Evolutionary conservation across 129 eudicot genomes (phyloP).

Genomic region (Chrysanthemum makinoi): DNA sequence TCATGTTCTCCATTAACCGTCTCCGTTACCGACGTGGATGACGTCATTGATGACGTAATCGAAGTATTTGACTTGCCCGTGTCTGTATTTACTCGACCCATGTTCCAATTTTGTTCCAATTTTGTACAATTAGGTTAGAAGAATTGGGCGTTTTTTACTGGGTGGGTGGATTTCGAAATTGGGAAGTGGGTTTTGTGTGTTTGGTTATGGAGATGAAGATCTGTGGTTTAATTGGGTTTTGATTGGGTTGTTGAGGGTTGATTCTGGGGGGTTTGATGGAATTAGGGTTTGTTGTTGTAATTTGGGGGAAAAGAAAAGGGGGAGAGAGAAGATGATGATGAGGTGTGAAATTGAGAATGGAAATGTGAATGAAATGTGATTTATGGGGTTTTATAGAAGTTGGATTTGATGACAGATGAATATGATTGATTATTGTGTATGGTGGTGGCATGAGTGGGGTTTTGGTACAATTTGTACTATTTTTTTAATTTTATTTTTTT

Average conservation of each 20-base stretch:
- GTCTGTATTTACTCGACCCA: constrained; percentile 48
- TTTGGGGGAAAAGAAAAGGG: neutral
- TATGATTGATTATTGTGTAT: too few species aligned
- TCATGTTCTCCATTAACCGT: constrained; percentile 79
- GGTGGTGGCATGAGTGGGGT: neutral
- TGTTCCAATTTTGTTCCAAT: constrained; percentile 27
- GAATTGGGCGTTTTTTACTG: neutral
- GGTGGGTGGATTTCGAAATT: neutral
- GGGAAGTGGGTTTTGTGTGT: too few species aligned
- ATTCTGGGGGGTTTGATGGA: neutral
- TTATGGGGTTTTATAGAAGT: neutral
- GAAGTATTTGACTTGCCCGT: constrained; percentile 37
- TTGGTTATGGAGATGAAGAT: too few species aligned
- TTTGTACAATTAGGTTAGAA: neutral
- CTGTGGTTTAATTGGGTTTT: too few species aligned
- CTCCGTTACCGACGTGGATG: constrained; percentile 60
- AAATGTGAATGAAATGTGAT: too few species aligned
- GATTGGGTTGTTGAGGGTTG: neutral
- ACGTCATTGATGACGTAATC: constrained; percentile 37
- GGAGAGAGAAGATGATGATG: neutral
- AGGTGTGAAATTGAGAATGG: neutral
- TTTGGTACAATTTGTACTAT: neutral
- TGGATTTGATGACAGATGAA: too few species aligned
- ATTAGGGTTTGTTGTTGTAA: neutral
- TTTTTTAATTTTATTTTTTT: too few species aligned